Evolutionary conservation across 768 basidiomycete species (phyloP).

Genomic region (Lactifluus subvellereus): DNA sequence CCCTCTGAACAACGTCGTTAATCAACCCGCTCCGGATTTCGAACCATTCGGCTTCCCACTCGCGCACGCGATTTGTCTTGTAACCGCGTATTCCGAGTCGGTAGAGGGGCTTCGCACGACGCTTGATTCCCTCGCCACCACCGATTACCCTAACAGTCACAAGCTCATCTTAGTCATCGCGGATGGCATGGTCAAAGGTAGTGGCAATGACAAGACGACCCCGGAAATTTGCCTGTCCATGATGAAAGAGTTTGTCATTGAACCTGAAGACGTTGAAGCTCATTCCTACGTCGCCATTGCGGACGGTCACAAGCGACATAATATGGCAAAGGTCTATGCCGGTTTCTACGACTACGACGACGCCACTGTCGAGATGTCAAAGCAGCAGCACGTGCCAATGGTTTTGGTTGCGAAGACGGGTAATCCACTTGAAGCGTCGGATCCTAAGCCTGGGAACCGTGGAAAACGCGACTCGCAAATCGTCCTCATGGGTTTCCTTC

Average conservation of each 20-base stretch:
- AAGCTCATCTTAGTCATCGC: slow-evolving; percentile 93
- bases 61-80: slow-evolving; percentile 89
- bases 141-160: slow-evolving; percentile 97
- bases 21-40: slow-evolving; percentile 85
- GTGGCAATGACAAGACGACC: slow-evolving; percentile 81
- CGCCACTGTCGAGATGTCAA: slow-evolving; percentile 79
- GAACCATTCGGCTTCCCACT: slow-evolving; percentile 97
- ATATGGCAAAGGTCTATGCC: slow-evolving; percentile 98
- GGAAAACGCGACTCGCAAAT: slow-evolving; percentile 99
- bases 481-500: slow-evolving; percentile 94
- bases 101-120: slow-evolving; percentile 95
- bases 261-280: slow-evolving; percentile 78
- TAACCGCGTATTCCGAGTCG: slow-evolving; percentile 98
- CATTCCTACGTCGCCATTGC: slow-evolving; percentile 98
- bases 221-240: slow-evolving; percentile 91
- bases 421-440: slow-evolving; percentile 83
- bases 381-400: slow-evolving; percentile 96
- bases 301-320: slow-evolving; percentile 99
- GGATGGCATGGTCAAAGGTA: slow-evolving; percentile 97
- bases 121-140: slow-evolving; percentile 95
- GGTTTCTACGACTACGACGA: slow-evolving; percentile 97
- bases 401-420: slow-evolving; percentile 94
- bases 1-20: slow-evolving; percentile 85
- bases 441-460: slow-evolving; percentile 94
- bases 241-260: slow-evolving; percentile 93